Evolutionary conservation across 2,329 filamentous ascomycete genomes (phyloP).

Genomic region (Penicillium decumbens): DNA sequence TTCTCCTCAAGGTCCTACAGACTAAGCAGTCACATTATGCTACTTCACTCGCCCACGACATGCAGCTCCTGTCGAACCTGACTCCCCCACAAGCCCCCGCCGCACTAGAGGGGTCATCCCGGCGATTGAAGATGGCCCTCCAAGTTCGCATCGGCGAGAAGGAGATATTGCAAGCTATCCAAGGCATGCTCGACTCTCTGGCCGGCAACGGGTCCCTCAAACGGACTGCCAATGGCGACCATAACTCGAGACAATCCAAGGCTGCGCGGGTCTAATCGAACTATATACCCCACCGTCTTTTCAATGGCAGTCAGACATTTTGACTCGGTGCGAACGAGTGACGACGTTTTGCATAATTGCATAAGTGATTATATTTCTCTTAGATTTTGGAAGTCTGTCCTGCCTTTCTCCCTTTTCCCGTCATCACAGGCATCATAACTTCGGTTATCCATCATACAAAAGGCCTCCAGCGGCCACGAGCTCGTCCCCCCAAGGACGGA

Average conservation of each 20-base stretch:
- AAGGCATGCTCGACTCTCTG: constrained; percentile 35
- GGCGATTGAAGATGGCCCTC: constrained; percentile 56
- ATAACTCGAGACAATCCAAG: constrained; percentile 29
- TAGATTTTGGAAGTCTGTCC: constrained; percentile 32
- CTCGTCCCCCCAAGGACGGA: constrained; percentile 16
- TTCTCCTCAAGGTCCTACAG: constrained; percentile 35
- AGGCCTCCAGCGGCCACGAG: constrained; percentile 9
- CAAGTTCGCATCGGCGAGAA: constrained; percentile 70
- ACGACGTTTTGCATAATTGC: constrained; percentile 17
- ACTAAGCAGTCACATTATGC: constrained; percentile 46
- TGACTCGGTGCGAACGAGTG: constrained; percentile 7
- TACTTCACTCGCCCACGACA: constrained; percentile 52
- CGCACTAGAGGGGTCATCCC: constrained; percentile 32
- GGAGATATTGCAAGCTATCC: constrained; percentile 56
- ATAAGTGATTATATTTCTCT: constrained; percentile 24
- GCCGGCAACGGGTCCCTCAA: constrained; percentile 27
- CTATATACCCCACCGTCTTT: not conserved
- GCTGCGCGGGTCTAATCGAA: constrained; percentile 20
- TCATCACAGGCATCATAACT: constrained; percentile 36
- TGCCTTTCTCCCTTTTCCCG: constrained; percentile 18
- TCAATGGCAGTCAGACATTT: not conserved
- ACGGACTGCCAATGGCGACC: constrained; percentile 24
- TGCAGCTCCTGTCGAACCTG: constrained; percentile 37
- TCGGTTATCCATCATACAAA: constrained; percentile 36
- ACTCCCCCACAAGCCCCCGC: constrained; percentile 29